Conservation (phyloP, 2,329 filamentous ascomycete genomes). For the Microsporum ferrugineum region DNA sequence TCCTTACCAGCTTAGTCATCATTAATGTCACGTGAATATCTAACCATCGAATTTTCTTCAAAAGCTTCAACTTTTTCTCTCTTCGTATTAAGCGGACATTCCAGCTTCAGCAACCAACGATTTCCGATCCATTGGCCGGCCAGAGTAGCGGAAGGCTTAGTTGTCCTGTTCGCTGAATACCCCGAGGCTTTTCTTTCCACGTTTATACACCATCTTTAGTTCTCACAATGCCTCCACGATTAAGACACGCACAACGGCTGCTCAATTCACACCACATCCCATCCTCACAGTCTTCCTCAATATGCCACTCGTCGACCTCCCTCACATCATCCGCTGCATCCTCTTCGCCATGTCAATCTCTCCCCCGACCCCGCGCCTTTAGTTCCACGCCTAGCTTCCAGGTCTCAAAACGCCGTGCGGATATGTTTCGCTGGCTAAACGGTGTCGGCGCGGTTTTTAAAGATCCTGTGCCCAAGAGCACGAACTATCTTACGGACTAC, state of each 20-base stretch:
- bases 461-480: constrained; percentile 39
- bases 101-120: background rate
- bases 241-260: constrained; percentile 26
- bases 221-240: constrained; percentile 30
- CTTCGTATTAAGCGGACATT: background rate
- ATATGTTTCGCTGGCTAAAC: constrained; percentile 40
- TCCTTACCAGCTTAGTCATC: background rate
- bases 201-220: background rate
- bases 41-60: background rate
- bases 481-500: constrained; percentile 47
- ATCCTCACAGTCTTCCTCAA: constrained; percentile 23
- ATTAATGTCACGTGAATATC: background rate
- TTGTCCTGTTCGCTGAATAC: background rate
- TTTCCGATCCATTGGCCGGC: background rate
- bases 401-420: constrained; percentile 34
- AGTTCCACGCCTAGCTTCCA: constrained; percentile 3
- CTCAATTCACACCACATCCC: constrained; percentile 17
- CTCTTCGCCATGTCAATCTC: constrained; percentile 11
- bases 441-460: constrained; percentile 42
- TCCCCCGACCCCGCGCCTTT: constrained; percentile 7
- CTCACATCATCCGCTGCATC: constrained; percentile 10
- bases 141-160: background rate
- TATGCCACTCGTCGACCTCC: constrained; percentile 7
- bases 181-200: background rate
- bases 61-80: background rate